These are phyloP conservation scores for Cercospora janseana DNA, from an alignment of 2,329 filamentous ascomycete genomes.

Conservation along the genomic window DNA sequence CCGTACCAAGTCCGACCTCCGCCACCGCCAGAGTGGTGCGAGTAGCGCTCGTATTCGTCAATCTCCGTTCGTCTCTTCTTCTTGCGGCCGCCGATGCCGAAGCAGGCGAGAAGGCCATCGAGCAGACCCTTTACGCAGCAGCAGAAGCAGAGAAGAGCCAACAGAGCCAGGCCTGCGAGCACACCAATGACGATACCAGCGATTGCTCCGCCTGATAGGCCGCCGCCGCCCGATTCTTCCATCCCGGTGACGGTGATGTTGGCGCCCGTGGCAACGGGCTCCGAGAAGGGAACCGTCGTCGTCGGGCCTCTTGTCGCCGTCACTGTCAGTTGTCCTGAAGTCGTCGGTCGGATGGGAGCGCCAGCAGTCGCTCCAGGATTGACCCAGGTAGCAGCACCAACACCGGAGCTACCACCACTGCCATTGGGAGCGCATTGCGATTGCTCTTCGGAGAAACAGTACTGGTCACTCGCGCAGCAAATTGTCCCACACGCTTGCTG, in stretches of 20 bases:
- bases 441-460: constrained; percentile 56
- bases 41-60: constrained; percentile 60
- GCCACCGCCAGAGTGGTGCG: constrained; percentile 52
- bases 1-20: constrained; percentile 51
- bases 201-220: constrained; percentile 69
- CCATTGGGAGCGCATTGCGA: constrained; percentile 57
- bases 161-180: constrained; percentile 63
- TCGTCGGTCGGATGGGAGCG: constrained; percentile 51
- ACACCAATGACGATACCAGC: constrained; percentile 77
- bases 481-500: constrained; percentile 64
- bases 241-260: constrained; percentile 43
- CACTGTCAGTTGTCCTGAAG: constrained; percentile 56
- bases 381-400: constrained; percentile 54
- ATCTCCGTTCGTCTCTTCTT: constrained; percentile 56
- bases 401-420: constrained; percentile 45
- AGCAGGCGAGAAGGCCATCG: constrained; percentile 57
- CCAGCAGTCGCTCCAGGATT: constrained; percentile 54
- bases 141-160: constrained; percentile 71
- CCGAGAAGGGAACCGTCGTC: constrained; percentile 50
- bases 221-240: constrained; percentile 33
- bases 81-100: constrained; percentile 56
- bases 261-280: constrained; percentile 55
- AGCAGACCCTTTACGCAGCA: constrained; percentile 60
- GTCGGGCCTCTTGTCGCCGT: constrained; percentile 48
- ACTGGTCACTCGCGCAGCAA: constrained; percentile 69